Base-by-base conservation (phyloP, 164 flowering plant genomes). In the Macadamia integrifolia region DNA sequence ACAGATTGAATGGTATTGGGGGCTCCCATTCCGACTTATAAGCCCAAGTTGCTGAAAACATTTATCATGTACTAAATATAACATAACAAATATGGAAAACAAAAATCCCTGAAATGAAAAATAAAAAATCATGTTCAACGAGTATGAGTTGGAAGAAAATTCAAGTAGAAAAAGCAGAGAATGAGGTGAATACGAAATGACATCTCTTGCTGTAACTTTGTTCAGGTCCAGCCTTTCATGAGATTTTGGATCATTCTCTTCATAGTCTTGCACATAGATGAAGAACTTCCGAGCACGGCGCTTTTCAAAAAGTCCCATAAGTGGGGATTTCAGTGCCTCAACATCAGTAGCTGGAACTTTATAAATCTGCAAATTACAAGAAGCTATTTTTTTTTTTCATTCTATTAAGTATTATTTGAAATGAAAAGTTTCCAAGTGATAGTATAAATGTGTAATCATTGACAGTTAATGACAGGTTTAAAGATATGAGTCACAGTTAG, bases 331-430 rank as follows among this genome's bases (percentile, higher is more conserved):
- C 67, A 94, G 76, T 60, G 99, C 99, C 80, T 94, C 97, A 31
- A 94, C 97, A 82, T 92, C 99, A 64, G 85, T 94, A 69, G 97
- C 95, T 52, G 99, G 98, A 65, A 94, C 99, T 78, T 90, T 92
- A 80, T 88, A 79, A 65, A 94, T 83, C 98, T 92, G 75, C 43
- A 40, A 69, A 63, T 28, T 66, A 66, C 58, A 35, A 72, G 11
- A 35, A 13, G 58, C 32, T 35, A 40, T 3, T 35, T 58, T 17
- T 44, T 44, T 29, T 32, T 44, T 3, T 18, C 17, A 2, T 28
- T 69, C 48, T 28, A 56, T 18, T 18, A 17, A 30, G 43, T 9
- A 43, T 28, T 49, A 23, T n/a, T 29, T 29, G 17, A 58, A 43
- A 4, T 64, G 30, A 4, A n/a, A 55, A 69, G 57, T 29, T 17